Conservation (phyloP, 257 asterid genomes). For the Mentha longifolia region DNA sequence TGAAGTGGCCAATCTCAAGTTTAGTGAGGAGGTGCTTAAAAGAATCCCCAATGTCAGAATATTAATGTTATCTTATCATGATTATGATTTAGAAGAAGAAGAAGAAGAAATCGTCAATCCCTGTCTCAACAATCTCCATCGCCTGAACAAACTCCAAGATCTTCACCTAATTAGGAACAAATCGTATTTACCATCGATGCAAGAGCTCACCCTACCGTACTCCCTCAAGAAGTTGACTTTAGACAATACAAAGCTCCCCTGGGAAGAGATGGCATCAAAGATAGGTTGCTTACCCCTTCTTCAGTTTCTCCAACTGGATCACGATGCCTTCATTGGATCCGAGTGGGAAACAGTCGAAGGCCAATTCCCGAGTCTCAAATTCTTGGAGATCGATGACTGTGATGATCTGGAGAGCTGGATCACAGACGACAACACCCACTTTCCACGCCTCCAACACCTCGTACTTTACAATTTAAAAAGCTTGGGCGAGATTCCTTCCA, state of each 20-base stretch:
- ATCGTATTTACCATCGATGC: neutral
- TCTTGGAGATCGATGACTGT: neutral
- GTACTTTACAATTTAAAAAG: neutral
- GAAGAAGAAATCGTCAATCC: neutral
- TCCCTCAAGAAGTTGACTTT: neutral
- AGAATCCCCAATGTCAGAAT: neutral
- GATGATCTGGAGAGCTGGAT: neutral
- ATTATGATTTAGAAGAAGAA: too few relatives aligned
- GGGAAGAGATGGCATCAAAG: neutral
- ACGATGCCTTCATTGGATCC: neutral
- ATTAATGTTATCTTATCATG: neutral
- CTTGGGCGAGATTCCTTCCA: neutral
- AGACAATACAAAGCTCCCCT: neutral
- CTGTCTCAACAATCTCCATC: neutral
- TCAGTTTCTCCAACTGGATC: neutral
- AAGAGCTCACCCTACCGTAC: neutral
- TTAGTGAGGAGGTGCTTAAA: neutral
- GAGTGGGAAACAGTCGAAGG: neutral
- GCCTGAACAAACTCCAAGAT: neutral
- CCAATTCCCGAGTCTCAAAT: neutral
- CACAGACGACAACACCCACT: neutral
- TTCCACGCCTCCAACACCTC: neutral
- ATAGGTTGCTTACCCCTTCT: neutral
- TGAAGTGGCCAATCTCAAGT: neutral
- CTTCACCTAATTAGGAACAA: neutral